These are phyloP conservation scores for Linaria vulgaris DNA, from an alignment of 257 asterid genomes.

Conservation along the genomic window DNA sequence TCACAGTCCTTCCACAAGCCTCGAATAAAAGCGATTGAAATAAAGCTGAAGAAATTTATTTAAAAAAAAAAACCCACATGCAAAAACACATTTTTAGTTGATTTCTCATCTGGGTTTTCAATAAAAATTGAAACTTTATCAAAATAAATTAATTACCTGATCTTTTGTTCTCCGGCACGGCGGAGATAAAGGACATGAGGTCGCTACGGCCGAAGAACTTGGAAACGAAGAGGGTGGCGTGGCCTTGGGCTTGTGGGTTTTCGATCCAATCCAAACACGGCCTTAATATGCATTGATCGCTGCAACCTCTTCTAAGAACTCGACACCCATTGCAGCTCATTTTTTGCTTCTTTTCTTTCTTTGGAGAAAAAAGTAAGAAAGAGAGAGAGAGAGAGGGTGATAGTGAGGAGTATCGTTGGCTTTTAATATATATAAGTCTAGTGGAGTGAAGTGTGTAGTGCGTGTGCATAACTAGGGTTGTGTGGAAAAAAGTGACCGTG, in stretches of 20 bases:
- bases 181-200: slow-evolving; percentile 72
- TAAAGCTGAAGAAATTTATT: slow-evolving; percentile 47
- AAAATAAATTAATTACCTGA: slow-evolving; percentile 42
- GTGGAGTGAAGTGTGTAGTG: slow-evolving; percentile 22
- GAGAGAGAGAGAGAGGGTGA: slow-evolving; percentile 18
- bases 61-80: slow-evolving; percentile 3
- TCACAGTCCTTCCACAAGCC: slow-evolving; percentile 88
- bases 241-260: slow-evolving; percentile 59
- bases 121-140: background rate
- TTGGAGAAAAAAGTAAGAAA: slow-evolving; percentile 18
- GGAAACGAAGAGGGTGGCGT: slow-evolving; percentile 90
- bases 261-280: slow-evolving; percentile 83
- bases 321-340: slow-evolving; percentile 99
- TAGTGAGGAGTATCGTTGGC: background rate
- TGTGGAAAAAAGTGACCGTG: slow-evolving; percentile 33
- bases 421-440: slow-evolving; percentile 31
- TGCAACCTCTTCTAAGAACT: slow-evolving; percentile 78
- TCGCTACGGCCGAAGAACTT: slow-evolving; percentile 91
- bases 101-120: background rate
- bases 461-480: slow-evolving; percentile 19
- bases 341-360: background rate
- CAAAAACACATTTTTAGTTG: slow-evolving; percentile 3
- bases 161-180: slow-evolving; percentile 54
- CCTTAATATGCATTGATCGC: slow-evolving; percentile 59
- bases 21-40: slow-evolving; percentile 78